These are phyloP conservation scores for Suillus variegatus DNA, from an alignment of 768 basidiomycete genomes.

Conservation along the genomic window DNA sequence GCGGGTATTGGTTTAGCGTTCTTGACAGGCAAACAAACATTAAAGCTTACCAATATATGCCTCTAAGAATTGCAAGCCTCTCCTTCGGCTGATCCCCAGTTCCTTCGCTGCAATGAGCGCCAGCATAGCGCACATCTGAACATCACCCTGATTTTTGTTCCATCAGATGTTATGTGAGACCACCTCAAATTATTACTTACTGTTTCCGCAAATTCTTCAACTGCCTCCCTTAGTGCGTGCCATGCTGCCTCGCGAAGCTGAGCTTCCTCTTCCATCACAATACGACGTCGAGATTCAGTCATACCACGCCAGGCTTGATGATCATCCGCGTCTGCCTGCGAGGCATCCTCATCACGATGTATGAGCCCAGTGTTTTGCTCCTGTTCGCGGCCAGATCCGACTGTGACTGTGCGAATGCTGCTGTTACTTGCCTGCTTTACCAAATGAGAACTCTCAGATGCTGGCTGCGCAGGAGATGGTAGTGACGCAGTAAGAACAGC, in stretches of 20 bases:
- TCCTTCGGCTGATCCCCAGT: slow-evolving; percentile 45
- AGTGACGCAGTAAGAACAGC: slow-evolving; percentile 54
- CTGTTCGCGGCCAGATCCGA: slow-evolving; percentile 45
- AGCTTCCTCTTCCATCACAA: slow-evolving; percentile 49
- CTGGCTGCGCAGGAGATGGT: slow-evolving; percentile 11
- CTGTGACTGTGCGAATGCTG: slow-evolving; percentile 73
- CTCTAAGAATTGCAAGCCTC: slow-evolving; percentile 59
- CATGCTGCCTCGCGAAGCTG: slow-evolving; percentile 56
- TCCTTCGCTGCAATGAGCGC: slow-evolving; percentile 61
- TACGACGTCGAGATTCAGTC: slow-evolving; percentile 20
- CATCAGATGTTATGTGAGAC: slow-evolving; percentile 3
- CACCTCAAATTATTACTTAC: slow-evolving; percentile 34
- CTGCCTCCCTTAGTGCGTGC: slow-evolving; percentile 50
- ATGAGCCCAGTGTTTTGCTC: slow-evolving; percentile 27
- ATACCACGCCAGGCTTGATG: slow-evolving; percentile 29
- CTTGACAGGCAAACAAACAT: background rate
- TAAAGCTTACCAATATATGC: slow-evolving; percentile 66
- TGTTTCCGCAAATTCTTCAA: slow-evolving; percentile 66
- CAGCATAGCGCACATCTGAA: slow-evolving; percentile 80
- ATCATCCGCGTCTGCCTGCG: slow-evolving; percentile 25
- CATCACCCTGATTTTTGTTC: slow-evolving; percentile 57
- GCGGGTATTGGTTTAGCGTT: background rate
- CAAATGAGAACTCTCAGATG: slow-evolving; percentile 15
- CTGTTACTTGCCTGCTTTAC: slow-evolving; percentile 57
- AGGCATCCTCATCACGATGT: slow-evolving; percentile 21